phyloP scores from a whole-genome alignment of 768 basidiomycete genomes.

The Guyanaporus albipodus region DNA sequence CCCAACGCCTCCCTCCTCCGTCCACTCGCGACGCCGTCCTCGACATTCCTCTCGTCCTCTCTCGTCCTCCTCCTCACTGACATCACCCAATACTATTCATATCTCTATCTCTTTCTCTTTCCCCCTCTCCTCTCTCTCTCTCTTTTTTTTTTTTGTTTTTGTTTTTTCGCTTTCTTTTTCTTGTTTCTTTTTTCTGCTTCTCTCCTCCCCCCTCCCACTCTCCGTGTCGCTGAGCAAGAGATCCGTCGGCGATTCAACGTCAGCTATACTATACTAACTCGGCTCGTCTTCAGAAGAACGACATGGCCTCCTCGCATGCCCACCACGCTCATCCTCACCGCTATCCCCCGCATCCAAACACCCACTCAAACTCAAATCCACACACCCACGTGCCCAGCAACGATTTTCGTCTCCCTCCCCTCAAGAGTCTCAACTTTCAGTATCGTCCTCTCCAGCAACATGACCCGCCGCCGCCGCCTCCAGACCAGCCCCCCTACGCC shows the following conservation, averaged over 20 bases:
- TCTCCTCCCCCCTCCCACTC: too few relatives aligned
- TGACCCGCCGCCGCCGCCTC: slow-evolving; percentile 1
- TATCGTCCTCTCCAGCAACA: slow-evolving; percentile 35
- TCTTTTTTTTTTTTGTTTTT: too few relatives aligned
- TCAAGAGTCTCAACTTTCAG: slow-evolving; percentile 69
- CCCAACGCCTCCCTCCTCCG: slow-evolving; percentile 8
- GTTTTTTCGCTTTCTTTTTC: slow-evolving; percentile 26
- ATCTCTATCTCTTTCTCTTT: too few relatives aligned
- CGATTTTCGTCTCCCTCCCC: slow-evolving; percentile 60
- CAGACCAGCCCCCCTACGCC: slow-evolving; percentile 12
- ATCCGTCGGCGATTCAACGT: slow-evolving; percentile 17
- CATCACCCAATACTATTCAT: too few relatives aligned
- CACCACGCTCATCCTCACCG: slow-evolving; percentile 34
- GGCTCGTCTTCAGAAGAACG: slow-evolving; percentile 6
- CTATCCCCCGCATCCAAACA: slow-evolving; percentile 8
- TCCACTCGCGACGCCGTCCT: not conserved
- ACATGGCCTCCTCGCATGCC: slow-evolving; percentile 46
- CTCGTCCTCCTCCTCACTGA: too few relatives aligned
- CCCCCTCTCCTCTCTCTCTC: too few relatives aligned
- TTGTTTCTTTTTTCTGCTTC: slow-evolving; percentile 18
- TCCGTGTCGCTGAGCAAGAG: too few relatives aligned
- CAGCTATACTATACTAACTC: slow-evolving; percentile 4
- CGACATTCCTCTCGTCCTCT: not conserved
- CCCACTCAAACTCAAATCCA: slow-evolving; percentile 27
- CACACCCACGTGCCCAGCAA: slow-evolving; percentile 38